Conservation (phyloP, 129 eudicot genomes). For the Flaveria brownii region DNA sequence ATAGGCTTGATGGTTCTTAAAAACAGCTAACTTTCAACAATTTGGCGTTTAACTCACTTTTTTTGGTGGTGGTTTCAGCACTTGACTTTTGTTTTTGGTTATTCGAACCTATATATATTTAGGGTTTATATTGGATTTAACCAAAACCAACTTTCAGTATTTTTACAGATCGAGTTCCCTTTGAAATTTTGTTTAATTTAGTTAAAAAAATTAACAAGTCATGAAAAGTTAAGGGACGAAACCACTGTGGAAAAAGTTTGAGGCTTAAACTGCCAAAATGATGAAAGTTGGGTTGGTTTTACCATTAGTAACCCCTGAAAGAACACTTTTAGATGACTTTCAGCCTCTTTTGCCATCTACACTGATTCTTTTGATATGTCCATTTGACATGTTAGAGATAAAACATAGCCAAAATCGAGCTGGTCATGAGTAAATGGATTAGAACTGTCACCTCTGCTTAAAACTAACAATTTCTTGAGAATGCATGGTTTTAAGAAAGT, state of each 20-base stretch:
- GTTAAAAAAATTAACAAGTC: background rate
- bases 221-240: background rate
- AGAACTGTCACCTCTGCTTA: background rate
- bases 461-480: background rate
- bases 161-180: background rate
- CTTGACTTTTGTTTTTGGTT: background rate
- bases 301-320: background rate
- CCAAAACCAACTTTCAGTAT: background rate
- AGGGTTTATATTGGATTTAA: background rate
- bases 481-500: conserved; percentile 20
- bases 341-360: background rate
- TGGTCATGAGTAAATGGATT: background rate
- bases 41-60: conserved; percentile 7
- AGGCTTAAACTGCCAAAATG: conserved; percentile 2
- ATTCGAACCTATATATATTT: background rate
- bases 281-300: background rate
- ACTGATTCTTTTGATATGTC: background rate
- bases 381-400: background rate
- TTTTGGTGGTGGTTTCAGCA: background rate
- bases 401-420: background rate
- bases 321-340: conserved; percentile 9
- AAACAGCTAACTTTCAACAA: conserved; percentile 2
- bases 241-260: background rate
- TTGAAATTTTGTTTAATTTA: background rate
- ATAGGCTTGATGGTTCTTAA: background rate